Base-by-base conservation (phyloP, 805 yeast species). In the Martiniozyma abietophila region DNA sequence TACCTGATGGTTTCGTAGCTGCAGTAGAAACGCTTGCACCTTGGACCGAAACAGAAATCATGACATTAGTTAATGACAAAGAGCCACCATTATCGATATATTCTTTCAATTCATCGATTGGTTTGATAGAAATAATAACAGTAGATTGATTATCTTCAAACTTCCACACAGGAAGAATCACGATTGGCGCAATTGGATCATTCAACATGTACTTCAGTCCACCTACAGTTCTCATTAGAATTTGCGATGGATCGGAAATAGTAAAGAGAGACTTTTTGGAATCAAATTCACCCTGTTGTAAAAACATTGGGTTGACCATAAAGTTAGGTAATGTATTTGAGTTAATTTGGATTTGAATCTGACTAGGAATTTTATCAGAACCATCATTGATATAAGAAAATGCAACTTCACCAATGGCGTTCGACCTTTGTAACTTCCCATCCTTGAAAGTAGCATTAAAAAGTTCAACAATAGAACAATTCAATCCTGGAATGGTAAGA, bases 1-100 rank as follows among this genome's bases (percentile, higher is more conserved):
- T 74, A 38, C 96, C 97, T 36, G 81, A 77, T 5, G 98, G 98
- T 53, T 82, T 84, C 3, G 95, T 80, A 41, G 86, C 76, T 1
- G 96, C 96, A 15, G 78, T 66, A 2, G 76, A 61, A 3, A 80
- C 69, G 12, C 73, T 68, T 8, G 81, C 78, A 24, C 78, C 80
- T 12, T 67, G 62, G 34, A 80, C 62, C 3, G 80, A 68, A 5
- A 76, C 83, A 6, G 79, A 67, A 6, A 81, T 65, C 25, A 70
- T 64, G 34, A 80, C 58, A 45, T 80, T 75, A n/a, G 76, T 62
- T 29, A 83, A 65, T 40, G 51, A 54, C 10, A 73, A 53, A 12
- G 58, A 50, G 14, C 59, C 58, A 22, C 34, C 34, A 12, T 37
- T 29, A 4, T 38, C 26, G 25, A 73, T 46, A 23, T 51, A 50